A percentile compares a stretch with the other conserved stretches of the same genome.
Conservation (phyloP, 192 early-diverging fungal genomes). For the Coemansia sp. region DNA sequence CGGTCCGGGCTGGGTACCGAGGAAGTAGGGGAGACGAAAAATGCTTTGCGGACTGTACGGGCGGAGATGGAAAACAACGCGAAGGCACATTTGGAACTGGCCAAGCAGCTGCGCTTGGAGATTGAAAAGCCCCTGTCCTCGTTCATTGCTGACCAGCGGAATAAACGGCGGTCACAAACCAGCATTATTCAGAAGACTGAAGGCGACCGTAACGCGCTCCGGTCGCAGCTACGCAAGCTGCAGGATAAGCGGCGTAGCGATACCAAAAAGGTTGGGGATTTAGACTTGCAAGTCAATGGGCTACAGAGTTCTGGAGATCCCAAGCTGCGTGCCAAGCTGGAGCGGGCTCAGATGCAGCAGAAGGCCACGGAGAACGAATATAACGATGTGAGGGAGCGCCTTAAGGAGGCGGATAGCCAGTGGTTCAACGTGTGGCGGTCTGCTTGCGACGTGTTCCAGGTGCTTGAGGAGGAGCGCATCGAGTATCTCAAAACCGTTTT, state of each 20-base stretch:
- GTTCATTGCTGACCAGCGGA: slow-evolving; percentile 67
- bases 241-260: slow-evolving; percentile 59
- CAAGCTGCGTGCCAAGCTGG: slow-evolving; percentile 42
- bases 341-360: slow-evolving; percentile 42
- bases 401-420: slow-evolving; percentile 49
- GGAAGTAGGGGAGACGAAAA: slow-evolving; percentile 63
- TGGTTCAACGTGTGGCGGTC: slow-evolving; percentile 51
- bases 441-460: slow-evolving; percentile 50
- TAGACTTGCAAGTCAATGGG: slow-evolving; percentile 47
- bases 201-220: slow-evolving; percentile 42
- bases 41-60: slow-evolving; percentile 57
- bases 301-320: slow-evolving; percentile 43
- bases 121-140: slow-evolving; percentile 59
- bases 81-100: slow-evolving; percentile 62
- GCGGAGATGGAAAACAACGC: slow-evolving; percentile 65
- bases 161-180: slow-evolving; percentile 57
- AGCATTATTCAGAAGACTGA: slow-evolving; percentile 50
- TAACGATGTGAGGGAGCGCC: slow-evolving; percentile 18
- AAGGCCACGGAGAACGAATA: slow-evolving; percentile 48
- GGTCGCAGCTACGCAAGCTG: slow-evolving; percentile 52
- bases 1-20: slow-evolving; percentile 63
- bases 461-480: slow-evolving; percentile 70
- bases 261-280: slow-evolving; percentile 51
- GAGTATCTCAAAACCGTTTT: slow-evolving; percentile 65
- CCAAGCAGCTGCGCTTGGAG: slow-evolving; percentile 60